Evolutionary conservation across 768 basidiomycete genomes (phyloP).

Genomic region (Asterophora parasitica): DNA sequence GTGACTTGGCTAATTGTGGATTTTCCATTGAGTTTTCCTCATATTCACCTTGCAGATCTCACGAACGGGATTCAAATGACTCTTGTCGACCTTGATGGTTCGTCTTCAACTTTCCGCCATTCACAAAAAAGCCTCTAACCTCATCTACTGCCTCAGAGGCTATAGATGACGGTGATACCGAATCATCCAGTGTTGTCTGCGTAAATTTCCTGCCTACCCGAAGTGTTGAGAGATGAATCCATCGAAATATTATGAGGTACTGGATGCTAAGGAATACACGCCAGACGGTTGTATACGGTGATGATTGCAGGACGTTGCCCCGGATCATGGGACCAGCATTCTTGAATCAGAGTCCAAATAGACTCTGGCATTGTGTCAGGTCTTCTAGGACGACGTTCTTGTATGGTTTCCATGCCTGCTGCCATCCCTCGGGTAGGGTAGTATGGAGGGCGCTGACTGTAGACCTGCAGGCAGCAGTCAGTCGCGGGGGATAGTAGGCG

Average conservation of each 20-base stretch:
- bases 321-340: conserved; percentile 7
- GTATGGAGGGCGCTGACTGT: conserved; percentile 9
- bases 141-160: too few relatives aligned
- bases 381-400: conserved; percentile 3
- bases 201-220: conserved; percentile 11
- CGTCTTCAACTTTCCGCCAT: not conserved
- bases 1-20: not conserved
- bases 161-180: too few relatives aligned
- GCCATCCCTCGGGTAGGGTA: not conserved
- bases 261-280: conserved; percentile 4
- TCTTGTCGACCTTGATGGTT: conserved; percentile 10
- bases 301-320: conserved; percentile 4
- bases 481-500: too few relatives aligned
- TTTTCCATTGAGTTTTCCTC: not conserved
- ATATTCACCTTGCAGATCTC: not conserved
- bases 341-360: conserved; percentile 5
- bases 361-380: conserved; percentile 4
- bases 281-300: conserved; percentile 6
- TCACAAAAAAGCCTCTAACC: too few relatives aligned
- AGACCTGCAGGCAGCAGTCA: not conserved
- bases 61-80: conserved; percentile 5
- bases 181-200: conserved; percentile 12
- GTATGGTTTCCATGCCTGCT: not conserved
- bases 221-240: too few relatives aligned
- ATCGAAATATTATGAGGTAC: too few relatives aligned